Evolutionary conservation across 176 grass and related monocot species (phyloP).

Genomic region (Bolboschoenus planiculmis): DNA sequence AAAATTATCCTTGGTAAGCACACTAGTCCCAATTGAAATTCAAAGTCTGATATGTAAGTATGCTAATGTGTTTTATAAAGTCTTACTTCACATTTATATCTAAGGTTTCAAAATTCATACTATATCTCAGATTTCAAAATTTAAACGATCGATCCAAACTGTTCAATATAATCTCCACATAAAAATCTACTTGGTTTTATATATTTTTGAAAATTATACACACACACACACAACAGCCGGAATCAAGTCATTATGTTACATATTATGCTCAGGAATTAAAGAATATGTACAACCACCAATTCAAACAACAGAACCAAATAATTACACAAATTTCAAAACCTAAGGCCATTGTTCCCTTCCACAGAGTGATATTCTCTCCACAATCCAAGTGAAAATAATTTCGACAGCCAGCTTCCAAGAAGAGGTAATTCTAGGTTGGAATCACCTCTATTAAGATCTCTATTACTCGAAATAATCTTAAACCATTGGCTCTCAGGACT

Average conservation of each 20-base stretch:
- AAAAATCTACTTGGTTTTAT: too few species aligned
- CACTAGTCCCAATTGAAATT: neutral
- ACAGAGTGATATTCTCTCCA: neutral
- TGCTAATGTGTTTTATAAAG: too few species aligned
- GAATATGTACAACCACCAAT: neutral
- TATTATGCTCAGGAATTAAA: neutral
- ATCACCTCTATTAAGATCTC: constrained; percentile 18
- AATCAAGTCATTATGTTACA: neutral
- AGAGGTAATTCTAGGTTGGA: constrained; percentile 48
- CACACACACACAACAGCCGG: neutral
- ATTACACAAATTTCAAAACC: neutral
- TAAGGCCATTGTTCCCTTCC: neutral
- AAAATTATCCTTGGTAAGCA: neutral
- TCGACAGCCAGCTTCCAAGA: constrained; percentile 17
- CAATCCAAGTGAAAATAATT: neutral
- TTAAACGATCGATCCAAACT: too few species aligned
- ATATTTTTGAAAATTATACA: neutral
- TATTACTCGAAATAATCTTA: constrained; percentile 61
- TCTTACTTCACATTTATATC: too few species aligned
- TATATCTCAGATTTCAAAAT: too few species aligned
- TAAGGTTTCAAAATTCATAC: too few species aligned
- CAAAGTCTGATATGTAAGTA: too few species aligned
- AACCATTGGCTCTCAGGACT: constrained; percentile 89
- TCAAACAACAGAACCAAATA: neutral
- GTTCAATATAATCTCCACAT: too few species aligned